Evolutionary conservation across 495 filamentous ascomycete species (phyloP), one percentile per base, ranked within the genome.

Genomic region (Penicillium arizonense): DNA sequence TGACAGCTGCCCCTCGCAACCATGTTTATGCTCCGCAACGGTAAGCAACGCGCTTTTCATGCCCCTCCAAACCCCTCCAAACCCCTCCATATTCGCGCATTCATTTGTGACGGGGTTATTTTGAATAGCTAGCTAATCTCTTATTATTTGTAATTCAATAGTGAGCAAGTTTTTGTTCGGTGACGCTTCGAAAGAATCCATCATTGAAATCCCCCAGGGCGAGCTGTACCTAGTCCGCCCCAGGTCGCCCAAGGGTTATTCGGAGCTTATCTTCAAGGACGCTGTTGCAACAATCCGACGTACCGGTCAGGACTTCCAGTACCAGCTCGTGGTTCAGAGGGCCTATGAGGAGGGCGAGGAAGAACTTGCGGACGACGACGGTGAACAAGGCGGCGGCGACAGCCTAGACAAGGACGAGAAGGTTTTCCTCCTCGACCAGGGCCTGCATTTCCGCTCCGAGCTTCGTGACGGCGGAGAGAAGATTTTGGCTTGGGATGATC

Each of bases 191-290:
- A 96, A 96, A 76, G 94, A 97, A 67, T 85, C 88, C 18, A 87
- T 98, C 66, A 90, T 96, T 68, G 90, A 97, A 62, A 86, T 98
- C 28, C 83, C 94, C 5, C 89, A 96, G 68, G 94, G 94, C 58
- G 90, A 97, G 73, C 89, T 98, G 28, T 98, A 96, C 67, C 87
- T 98, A 48, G 95, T 98, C 61, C 89, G 94, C 56, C 94, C 94
- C 5, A 79, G 90, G 26, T 98, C 94, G 2, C 89, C 91, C 28
- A 98, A 98, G 71, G 94, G 94, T 52, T 96, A 96, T 62, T 96
- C 91, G 1, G 95, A 98, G 70, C 89, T 97, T 60, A 96, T 98
- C 71, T 98, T 96, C 82, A 97, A 96, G 64, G 94, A 98, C 85
- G 86, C 90, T 30, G 90, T 87, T 28, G 91, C 92, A 20, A 86